Evolutionary conservation across 495 filamentous ascomycete species (phyloP).

Genomic region (Podospora anserina): DNA sequence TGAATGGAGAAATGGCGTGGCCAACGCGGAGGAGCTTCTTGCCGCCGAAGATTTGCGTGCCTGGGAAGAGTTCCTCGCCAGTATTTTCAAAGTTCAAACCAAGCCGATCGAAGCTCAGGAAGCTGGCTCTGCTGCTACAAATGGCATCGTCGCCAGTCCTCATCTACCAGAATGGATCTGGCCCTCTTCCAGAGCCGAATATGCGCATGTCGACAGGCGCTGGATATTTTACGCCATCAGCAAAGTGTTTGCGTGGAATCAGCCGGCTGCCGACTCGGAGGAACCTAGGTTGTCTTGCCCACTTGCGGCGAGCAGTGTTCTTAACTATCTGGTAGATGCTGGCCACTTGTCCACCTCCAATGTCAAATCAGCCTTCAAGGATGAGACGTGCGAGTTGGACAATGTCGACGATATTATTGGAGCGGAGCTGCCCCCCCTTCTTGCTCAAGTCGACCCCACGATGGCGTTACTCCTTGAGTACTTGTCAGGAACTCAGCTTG

Average conservation of each 20-base stretch:
- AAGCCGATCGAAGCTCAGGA: constrained; percentile 23
- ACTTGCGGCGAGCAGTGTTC: constrained; percentile 52
- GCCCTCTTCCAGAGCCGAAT: constrained; percentile 38
- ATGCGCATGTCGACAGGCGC: constrained; percentile 47
- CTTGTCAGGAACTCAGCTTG: constrained; percentile 49
- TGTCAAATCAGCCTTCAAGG: constrained; percentile 57
- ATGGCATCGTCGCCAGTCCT: constrained; percentile 6
- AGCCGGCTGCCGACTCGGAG: constrained; percentile 27
- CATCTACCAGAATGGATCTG: constrained; percentile 36
- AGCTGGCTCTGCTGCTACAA: constrained; percentile 15
- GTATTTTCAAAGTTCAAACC: constrained; percentile 38
- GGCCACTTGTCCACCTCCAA: constrained; percentile 62
- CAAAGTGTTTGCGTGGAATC: constrained; percentile 46
- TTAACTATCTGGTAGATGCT: constrained; percentile 59
- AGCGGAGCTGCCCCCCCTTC: constrained; percentile 55
- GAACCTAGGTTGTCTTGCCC: constrained; percentile 42
- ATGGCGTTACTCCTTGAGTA: constrained; percentile 57
- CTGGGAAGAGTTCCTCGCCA: constrained; percentile 56
- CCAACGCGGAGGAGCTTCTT: constrained; percentile 47
- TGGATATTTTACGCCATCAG: constrained; percentile 54
- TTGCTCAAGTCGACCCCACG: constrained; percentile 59
- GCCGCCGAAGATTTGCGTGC: constrained; percentile 40
- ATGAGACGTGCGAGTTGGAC: constrained; percentile 42
- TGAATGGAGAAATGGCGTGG: constrained; percentile 35
- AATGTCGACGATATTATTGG: constrained; percentile 43